Evolutionary conservation across 306 rosid genomes (phyloP).

Genomic region (Prunus mira): DNA sequence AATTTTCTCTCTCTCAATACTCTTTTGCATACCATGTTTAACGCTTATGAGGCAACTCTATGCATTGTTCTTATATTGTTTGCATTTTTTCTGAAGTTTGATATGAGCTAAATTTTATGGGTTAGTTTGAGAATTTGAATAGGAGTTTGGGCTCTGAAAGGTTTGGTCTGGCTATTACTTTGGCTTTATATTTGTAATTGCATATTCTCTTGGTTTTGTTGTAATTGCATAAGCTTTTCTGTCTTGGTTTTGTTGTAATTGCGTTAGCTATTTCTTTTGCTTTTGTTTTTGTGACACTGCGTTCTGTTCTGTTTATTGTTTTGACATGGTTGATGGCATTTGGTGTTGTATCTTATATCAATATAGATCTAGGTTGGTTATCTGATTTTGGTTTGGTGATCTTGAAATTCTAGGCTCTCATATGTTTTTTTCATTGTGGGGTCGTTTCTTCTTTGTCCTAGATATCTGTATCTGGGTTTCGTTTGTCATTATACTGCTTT

Average conservation of each 20-base stretch:
- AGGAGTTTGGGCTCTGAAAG: conserved; percentile 24
- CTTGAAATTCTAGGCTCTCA: conserved; percentile 4
- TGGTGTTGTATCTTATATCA: conserved; percentile 9
- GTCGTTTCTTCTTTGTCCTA: background rate
- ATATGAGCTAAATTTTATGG: conserved; percentile 14
- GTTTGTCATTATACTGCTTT: background rate
- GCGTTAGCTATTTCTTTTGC: background rate
- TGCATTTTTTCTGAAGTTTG: conserved; percentile 18
- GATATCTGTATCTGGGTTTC: conserved; percentile 11
- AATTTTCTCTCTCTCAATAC: conserved; percentile 11
- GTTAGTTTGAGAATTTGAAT: conserved; percentile 24
- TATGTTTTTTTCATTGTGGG: background rate
- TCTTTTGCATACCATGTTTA: conserved; percentile 14
- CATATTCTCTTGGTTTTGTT: background rate
- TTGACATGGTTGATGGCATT: conserved; percentile 16
- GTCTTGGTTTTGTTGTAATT: background rate
- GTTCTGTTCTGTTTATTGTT: conserved; percentile 17
- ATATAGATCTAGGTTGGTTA: conserved; percentile 44
- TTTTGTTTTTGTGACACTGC: conserved; percentile 19
- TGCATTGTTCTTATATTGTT: conserved; percentile 25
- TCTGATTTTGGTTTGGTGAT: conserved; percentile 21
- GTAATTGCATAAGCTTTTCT: background rate
- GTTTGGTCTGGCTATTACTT: conserved; percentile 26
- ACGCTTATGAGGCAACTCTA: conserved; percentile 23
- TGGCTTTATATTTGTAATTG: conserved; percentile 19